Base-by-base conservation (phyloP, 108 stramenopile genomes). In the Cyclostephanos invisitatus region DNA sequence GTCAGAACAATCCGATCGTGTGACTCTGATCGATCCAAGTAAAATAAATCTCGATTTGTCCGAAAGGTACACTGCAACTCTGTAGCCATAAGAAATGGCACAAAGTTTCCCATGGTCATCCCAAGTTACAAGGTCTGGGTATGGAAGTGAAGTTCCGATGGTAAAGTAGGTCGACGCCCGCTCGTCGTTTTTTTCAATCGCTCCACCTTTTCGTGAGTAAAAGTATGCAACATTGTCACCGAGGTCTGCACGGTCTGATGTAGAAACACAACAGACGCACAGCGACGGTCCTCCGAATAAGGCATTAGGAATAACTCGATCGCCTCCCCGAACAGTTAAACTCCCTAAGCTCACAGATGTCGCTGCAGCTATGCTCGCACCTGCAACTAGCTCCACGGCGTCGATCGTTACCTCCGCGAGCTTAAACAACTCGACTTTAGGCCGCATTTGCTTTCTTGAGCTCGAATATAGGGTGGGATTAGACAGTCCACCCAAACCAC, bases 261-360 rank as follows among this genome's bases (percentile, higher is more conserved):
- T 35, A 28, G 60, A 48, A 2, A 66, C 6, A 35, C 81, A 74
- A 1, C 82, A 87, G 54, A 94, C 80, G 61, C 93, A 94, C 12
- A 94, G 67, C 12, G 89, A 84, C 27, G 93, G 93, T 18, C 93
- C 93, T 44, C 93, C 90, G 83, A 91, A 91, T 11, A 94, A 49
- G 47, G 68, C 72, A 32, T 78, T 84, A 6, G 93, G 90, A 42
- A 81, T 68, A 50, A 76, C 70, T 14, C 89, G 85, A 70, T 88
- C 89, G 11, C 89, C 88, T 36, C 87, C 89, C 9, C 93, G 83
- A 32, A 91, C 59, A 0, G 84, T 28, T 10, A 94, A 73, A 49
- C 83, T 72, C 11, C 92, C 92, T 10, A 93, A 56, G 51, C 61
- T 78, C 11, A 77, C 74, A 12, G 67, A 80, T 22, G 92, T 89